Base-by-base conservation (phyloP, 495 filamentous ascomycete genomes). In the Trichocladium uniseriatum region DNA sequence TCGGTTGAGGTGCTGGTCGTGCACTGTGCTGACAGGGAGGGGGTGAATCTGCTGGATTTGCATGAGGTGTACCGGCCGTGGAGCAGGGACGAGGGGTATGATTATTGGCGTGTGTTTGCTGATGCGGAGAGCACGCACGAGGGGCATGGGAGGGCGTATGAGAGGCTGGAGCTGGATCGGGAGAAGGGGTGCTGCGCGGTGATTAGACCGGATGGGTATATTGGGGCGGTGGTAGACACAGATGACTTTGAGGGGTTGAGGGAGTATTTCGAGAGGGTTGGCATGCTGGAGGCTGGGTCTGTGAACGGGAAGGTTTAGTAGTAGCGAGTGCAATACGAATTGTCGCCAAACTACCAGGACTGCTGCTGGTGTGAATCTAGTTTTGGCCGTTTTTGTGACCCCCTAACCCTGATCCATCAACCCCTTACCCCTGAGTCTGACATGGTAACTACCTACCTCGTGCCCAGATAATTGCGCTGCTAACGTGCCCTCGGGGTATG, bases 31-130 rank as follows among this genome's bases (percentile, higher is more conserved):
- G 64, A 71, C 5, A 51, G 74, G 3, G 59, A 51, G 0, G 52
- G 69, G 2, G 67, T 78, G n/a, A 73, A 79, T 27, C 6, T 65
- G 31, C 69, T 83, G 49, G 76, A 79, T 29, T 65, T 83, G 8
- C 79, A 76, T 1, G 63, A 65, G 1, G 66, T 79, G 11, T 66
- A 80, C 24, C 75, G 76, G 50, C 67, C 76, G n/a, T 77, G 72
- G 50, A 74, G 75, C 18, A 71, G 77, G 40, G 72, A 70, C 56
- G 55, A 66, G 0, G 81, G 81, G 28, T 81, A 78, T 59, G 79
- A 81, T 52, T 84, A 82, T 46, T 72, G 74, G 39, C 78, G 78
- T 45, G 71, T 84, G 18, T 83, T 78, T 57, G 79, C 73, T 22
- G 83, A 87, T 57, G 77, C 76, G 51, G 63, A 60, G 46, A 77